These are phyloP conservation scores for Aspergillus amoenus DNA, from an alignment of 2,329 filamentous ascomycete species.

Conservation along the genomic window DNA sequence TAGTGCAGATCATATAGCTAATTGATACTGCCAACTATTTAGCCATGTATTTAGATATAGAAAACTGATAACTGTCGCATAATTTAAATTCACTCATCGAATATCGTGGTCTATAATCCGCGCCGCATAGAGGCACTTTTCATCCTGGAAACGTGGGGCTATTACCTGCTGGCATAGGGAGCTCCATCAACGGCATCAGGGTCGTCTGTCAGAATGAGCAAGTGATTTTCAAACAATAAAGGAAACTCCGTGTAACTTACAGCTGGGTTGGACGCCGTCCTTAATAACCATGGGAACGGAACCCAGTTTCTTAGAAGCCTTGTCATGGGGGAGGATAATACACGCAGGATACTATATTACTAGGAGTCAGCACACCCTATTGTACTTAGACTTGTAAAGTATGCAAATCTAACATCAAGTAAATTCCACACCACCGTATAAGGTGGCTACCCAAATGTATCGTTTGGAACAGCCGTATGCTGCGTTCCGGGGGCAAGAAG, in stretches of 20 bases:
- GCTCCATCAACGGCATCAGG: neutral
- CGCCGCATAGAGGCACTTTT: neutral
- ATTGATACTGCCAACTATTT: too few relatives aligned
- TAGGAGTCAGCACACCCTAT: neutral
- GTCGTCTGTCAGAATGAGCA: neutral
- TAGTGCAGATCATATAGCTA: too few relatives aligned
- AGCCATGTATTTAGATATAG: too few relatives aligned
- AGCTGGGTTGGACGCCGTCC: neutral
- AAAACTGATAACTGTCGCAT: too few relatives aligned
- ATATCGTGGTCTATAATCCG: neutral
- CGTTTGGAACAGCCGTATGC: constrained; percentile 53
- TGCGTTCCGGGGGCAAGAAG: constrained; percentile 52
- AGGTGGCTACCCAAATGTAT: constrained; percentile 38
- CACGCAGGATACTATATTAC: neutral
- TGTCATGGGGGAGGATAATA: neutral
- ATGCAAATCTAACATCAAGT: constrained; percentile 45
- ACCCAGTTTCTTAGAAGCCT: neutral
- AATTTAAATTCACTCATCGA: neutral
- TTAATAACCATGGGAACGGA: neutral
- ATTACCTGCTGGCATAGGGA: neutral
- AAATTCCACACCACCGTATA: constrained; percentile 56
- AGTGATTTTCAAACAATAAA: too few relatives aligned
- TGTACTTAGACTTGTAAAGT: too few relatives aligned
- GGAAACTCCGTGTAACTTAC: too few relatives aligned
- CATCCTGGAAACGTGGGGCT: neutral